Evolutionary conservation across 768 basidiomycete genomes (phyloP).

Genomic region (Crassisporium funariophilum): DNA sequence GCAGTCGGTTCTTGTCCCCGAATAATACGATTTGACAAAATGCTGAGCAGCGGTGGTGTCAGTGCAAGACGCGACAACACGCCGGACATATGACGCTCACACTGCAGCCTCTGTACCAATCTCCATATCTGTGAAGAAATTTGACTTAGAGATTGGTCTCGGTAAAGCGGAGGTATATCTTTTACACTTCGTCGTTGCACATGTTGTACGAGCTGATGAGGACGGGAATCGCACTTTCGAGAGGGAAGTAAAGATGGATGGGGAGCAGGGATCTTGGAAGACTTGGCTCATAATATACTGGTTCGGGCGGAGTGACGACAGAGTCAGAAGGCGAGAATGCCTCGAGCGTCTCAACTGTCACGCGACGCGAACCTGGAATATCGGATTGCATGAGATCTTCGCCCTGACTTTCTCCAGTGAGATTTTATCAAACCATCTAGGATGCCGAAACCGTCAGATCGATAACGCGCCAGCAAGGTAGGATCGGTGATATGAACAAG

Average conservation of each 20-base stretch:
- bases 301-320: slow-evolving; percentile 23
- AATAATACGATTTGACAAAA: slow-evolving; percentile 63
- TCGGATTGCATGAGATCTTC: slow-evolving; percentile 17
- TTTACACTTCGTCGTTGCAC: slow-evolving; percentile 66
- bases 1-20: slow-evolving; percentile 63
- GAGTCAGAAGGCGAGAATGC: slow-evolving; percentile 17
- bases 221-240: not conserved
- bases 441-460: slow-evolving; percentile 16
- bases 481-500: slow-evolving; percentile 13
- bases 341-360: slow-evolving; percentile 26
- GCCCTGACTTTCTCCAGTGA: slow-evolving; percentile 25
- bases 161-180: slow-evolving; percentile 15
- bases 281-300: slow-evolving; percentile 30
- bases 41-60: slow-evolving; percentile 42
- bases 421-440: slow-evolving; percentile 22
- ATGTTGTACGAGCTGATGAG: slow-evolving; percentile 31
- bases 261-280: slow-evolving; percentile 18
- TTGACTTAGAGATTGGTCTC: slow-evolving; percentile 11
- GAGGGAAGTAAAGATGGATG: slow-evolving; percentile 18
- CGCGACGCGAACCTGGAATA: slow-evolving; percentile 27
- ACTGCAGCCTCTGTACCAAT: slow-evolving; percentile 45
- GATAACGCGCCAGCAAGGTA: slow-evolving; percentile 17
- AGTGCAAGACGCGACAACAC: slow-evolving; percentile 7
- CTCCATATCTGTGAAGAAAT: slow-evolving; percentile 36
- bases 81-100: slow-evolving; percentile 32